phyloP scores from a whole-genome alignment of 2,329 filamentous ascomycete genomes.

The Golovinomyces cichoracearum region DNA sequence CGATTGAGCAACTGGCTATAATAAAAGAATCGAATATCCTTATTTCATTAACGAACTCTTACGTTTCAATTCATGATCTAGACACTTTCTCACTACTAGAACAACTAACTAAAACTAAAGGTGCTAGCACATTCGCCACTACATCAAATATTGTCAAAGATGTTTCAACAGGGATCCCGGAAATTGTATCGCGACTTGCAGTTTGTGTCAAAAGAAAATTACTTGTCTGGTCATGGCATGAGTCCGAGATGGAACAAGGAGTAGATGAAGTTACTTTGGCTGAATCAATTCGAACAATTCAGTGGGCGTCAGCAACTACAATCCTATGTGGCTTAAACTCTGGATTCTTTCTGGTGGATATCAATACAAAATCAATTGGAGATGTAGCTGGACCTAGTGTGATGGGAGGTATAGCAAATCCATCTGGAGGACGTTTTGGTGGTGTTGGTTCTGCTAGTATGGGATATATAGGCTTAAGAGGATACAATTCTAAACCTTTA shows the following conservation, averaged over 20 bases:
- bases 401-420: conserved; percentile 34
- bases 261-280: conserved; percentile 52
- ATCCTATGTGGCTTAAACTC: conserved; percentile 76
- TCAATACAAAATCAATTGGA: conserved; percentile 43
- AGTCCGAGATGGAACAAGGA: conserved; percentile 59
- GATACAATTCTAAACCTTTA: conserved; percentile 73
- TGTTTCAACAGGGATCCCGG: conserved; percentile 58
- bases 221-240: conserved; percentile 83
- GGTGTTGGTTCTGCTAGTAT: conserved; percentile 65
- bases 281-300: conserved; percentile 66
- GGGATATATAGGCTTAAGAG: conserved; percentile 88
- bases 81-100: conserved; percentile 63
- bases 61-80: conserved; percentile 73
- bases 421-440: conserved; percentile 38
- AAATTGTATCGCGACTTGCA: conserved; percentile 73
- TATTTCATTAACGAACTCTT: conserved; percentile 69
- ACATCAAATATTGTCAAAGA: conserved; percentile 93
- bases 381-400: conserved; percentile 58
- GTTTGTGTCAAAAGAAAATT: conserved; percentile 82
- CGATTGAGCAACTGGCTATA: conserved; percentile 78
- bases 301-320: conserved; percentile 70
- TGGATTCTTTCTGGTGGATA: conserved; percentile 72
- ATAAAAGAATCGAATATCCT: conserved; percentile 88
- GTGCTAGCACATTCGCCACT: conserved; percentile 70
- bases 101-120: conserved; percentile 56